A percentile compares a stretch with the other conserved stretches of the same genome.
phyloP scores from a whole-genome alignment of 2,329 filamentous ascomycete species.

The Exophiala phaeomuriformis region DNA sequence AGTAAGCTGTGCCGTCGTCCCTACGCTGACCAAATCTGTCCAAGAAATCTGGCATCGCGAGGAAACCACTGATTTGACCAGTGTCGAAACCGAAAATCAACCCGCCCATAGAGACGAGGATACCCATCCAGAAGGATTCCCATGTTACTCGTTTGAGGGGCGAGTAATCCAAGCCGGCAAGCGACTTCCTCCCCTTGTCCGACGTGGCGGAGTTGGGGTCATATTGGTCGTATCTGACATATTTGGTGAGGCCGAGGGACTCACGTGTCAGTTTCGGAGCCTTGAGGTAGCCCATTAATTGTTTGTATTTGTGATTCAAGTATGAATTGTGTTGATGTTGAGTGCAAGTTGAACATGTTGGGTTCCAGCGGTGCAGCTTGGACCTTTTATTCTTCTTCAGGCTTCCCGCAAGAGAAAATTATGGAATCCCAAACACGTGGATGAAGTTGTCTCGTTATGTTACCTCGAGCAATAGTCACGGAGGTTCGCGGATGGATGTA shows the following conservation, averaged over 20 bases:
- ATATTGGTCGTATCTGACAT: constrained; percentile 23
- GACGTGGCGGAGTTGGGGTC: constrained; percentile 19
- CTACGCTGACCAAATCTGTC: constrained; percentile 36
- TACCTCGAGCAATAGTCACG: constrained; percentile 12
- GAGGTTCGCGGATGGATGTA: constrained; percentile 14
- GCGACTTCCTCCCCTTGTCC: constrained; percentile 18
- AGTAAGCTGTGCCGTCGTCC: constrained; percentile 34
- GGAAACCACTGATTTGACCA: constrained; percentile 40
- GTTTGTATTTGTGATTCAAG: constrained; percentile 4
- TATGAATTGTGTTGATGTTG: constrained; percentile 6
- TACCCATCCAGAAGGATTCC: constrained; percentile 36
- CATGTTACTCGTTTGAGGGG: constrained; percentile 31
- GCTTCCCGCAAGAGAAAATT: constrained; percentile 4
- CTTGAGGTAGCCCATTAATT: constrained; percentile 17
- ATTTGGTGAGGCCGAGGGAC: constrained; percentile 21
- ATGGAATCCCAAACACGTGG: constrained; percentile 11
- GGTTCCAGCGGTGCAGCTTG: not conserved
- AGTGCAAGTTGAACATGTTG: not conserved
- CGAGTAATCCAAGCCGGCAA: constrained; percentile 26
- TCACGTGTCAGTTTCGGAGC: constrained; percentile 18
- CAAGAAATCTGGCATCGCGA: constrained; percentile 38
- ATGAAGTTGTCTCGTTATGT: constrained; percentile 9
- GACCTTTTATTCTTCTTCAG: constrained; percentile 10
- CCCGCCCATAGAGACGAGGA: constrained; percentile 43
- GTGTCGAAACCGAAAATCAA: constrained; percentile 39